These are phyloP conservation scores for Scheffersomyces segobiensis DNA, from an alignment of 1,139 yeast genomes.

Conservation along the genomic window DNA sequence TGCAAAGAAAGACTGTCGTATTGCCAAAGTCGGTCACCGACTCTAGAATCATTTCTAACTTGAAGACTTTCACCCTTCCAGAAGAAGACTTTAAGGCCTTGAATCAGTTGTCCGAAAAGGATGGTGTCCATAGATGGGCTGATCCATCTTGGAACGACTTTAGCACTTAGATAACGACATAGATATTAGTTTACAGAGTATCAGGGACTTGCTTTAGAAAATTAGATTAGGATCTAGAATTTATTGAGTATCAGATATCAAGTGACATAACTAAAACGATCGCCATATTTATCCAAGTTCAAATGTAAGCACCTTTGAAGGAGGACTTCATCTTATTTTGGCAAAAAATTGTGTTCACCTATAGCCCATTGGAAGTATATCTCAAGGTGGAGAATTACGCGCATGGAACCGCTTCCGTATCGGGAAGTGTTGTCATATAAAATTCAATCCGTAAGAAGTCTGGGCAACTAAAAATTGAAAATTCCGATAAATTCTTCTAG, in stretches of 20 bases:
- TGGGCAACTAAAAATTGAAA: neutral
- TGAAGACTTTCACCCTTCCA: constrained; percentile 49
- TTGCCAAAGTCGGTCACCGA: constrained; percentile 73
- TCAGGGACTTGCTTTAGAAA: no score
- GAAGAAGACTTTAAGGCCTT: constrained; percentile 56
- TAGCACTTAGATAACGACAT: neutral
- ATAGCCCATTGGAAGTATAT: neutral
- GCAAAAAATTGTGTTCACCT: neutral
- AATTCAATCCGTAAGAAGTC: neutral
- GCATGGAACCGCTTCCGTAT: neutral
- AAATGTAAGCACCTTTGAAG: no score
- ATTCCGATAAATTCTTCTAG: neutral
- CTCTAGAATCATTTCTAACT: constrained; percentile 59
- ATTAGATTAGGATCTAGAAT: no score
- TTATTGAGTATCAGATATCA: no score
- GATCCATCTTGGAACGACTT: constrained; percentile 19
- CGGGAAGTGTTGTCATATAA: neutral
- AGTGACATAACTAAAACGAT: no score
- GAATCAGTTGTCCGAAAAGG: constrained; percentile 42
- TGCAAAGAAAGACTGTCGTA: constrained; percentile 67
- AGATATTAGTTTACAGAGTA: neutral
- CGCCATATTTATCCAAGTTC: no score
- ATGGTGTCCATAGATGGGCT: constrained; percentile 53
- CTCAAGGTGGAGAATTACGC: neutral
- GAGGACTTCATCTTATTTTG: neutral